Evolutionary conservation across 768 basidiomycete genomes (phyloP), one percentile per base, ranked within the genome.

Genomic region (Auricularia heimuer): DNA sequence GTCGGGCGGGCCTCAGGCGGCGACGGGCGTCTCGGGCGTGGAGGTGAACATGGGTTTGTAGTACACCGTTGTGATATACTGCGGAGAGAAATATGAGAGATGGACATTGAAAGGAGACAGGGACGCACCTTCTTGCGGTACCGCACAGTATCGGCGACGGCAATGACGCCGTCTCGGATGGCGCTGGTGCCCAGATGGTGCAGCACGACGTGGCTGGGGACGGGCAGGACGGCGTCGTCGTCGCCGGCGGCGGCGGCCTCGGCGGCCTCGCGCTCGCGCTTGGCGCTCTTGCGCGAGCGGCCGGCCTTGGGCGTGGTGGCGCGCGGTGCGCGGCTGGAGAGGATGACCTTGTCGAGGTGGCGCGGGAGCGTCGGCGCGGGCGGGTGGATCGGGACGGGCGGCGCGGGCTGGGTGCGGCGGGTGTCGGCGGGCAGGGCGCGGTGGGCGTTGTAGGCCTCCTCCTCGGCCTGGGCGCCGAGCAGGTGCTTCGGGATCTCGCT

Each of bases 111-210:
- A 45, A 62, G 62, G 67, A 37, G 10, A 58, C 61, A 33, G 60
- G 47, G 24, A 75, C 79, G 18, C 71, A 92, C 92, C 88, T 96
- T 98, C 79, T 90, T 85, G 76, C 86, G 80, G 78, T 97, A 98
- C 72, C 95, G 79, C 62, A 88, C 94, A 65, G 95, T 98, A 66
- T 86, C 92, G 34, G 88, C 94, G 4, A 98, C 94, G 45, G 94
- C 94, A 61, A 98, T 75, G 58, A 96, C 92, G 6, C 93, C 94
- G 73, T 94, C 94, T 75, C 86, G 82, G 67, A 98, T 98, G 62
- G 95, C 94, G 71, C 93, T 96, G 67, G 95, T 97, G 67, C 92
- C 92, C 70, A 98, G 76, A 75, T 98, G 95, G 70, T 97, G 94
- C 68, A 98, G 78, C 29, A 98, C 93, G 44, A 93, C 92, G 77